Evolutionary conservation across 129 eudicot genomes (phyloP), one percentile per base, ranked within the genome.

Genomic region (Helichrysum umbraculigerum): DNA sequence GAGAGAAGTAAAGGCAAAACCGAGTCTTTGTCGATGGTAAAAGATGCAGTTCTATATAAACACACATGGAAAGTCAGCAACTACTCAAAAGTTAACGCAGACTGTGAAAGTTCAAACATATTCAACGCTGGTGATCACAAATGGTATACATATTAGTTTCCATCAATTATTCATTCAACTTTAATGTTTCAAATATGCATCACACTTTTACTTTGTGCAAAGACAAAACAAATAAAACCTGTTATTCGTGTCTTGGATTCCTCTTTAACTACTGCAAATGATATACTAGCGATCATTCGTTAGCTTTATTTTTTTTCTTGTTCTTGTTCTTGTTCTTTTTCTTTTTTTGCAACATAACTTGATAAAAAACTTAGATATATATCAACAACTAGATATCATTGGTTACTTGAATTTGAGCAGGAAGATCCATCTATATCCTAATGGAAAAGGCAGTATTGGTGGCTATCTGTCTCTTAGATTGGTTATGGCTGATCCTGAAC

Each of bases 61-160:
- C 83, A 82, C 79, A 81, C 68, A 4, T 90, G 96, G 92, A 90
- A 71, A 60, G 82, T 90, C 72, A 86, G 66, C 37, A 82, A 71
- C 60, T 83, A 76, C 81, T 70, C 78, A 11, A 63, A 71, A 33
- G 33, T 78, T 7, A 66, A 74, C 5, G 72, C 69, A 16, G 83
- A 67, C 1, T 79, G 78, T 33, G 65, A 79, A 44, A 82, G 66
- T 58, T 89, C 88, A 57, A 70, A 77, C 37, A 47, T 86, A 54
- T 90, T 87, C 70, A 79, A 22, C 59, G 86, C 75, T 12, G 96
- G 84, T 22, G 88, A 62, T 34, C 70, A 85, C 32, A 87, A 85
- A 77, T 87, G 96, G 92, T 90, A 81, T 67, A 54, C 71, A 29
- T 20, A n/a, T 29, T 47, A 47, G 41, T 4, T 42, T 39, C 19